These are phyloP conservation scores for Suhomyces canberraensis DNA, from an alignment of 805 yeast genomes.

Conservation along the genomic window DNA sequence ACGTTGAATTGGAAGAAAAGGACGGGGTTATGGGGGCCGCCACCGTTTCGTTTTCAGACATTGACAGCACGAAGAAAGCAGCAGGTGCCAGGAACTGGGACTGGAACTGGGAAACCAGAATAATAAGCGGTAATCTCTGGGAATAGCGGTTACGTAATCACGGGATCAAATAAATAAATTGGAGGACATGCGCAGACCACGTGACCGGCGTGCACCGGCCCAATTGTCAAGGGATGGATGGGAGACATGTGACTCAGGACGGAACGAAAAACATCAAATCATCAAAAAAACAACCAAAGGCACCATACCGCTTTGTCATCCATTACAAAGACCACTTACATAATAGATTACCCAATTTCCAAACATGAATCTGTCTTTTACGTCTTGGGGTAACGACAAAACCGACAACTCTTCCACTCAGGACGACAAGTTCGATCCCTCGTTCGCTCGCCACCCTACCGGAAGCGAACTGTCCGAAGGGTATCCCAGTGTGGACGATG, in stretches of 20 bases:
- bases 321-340: constrained; percentile 11
- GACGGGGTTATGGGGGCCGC: constrained; percentile 1
- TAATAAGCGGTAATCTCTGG: too few relatives aligned
- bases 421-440: constrained; percentile 30
- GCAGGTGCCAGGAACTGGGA: too few relatives aligned
- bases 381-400: constrained; percentile 23
- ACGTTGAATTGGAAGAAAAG: constrained; percentile 3
- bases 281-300: neutral
- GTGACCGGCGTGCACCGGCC: too few relatives aligned
- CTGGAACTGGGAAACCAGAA: too few relatives aligned
- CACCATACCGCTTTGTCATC: constrained; percentile 12
- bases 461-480: constrained; percentile 11
- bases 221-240: too few relatives aligned
- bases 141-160: too few relatives aligned
- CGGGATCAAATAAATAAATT: too few relatives aligned
- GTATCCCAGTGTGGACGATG: constrained; percentile 23
- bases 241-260: too few relatives aligned
- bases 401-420: constrained; percentile 13
- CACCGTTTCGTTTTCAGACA: constrained; percentile 3
- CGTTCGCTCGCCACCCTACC: constrained; percentile 25
- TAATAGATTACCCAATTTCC: constrained; percentile 5
- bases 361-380: constrained; percentile 22
- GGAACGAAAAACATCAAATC: too few relatives aligned
- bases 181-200: too few relatives aligned
- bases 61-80: too few relatives aligned